These are phyloP conservation scores for Arachis hypogaea DNA, from an alignment of 306 rosid species.

Conservation along the genomic window DNA sequence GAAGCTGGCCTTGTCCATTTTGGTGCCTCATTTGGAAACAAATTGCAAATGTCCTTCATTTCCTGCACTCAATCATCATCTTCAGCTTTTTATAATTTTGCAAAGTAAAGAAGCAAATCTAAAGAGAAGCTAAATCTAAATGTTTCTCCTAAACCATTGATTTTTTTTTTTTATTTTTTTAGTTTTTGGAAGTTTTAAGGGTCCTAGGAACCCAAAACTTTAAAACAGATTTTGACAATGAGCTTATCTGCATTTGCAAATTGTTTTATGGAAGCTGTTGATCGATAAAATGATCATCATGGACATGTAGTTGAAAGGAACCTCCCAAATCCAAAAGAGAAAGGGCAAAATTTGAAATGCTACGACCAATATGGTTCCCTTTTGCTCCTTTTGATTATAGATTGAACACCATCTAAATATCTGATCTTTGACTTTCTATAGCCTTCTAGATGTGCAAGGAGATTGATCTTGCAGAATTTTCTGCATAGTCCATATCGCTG, in stretches of 20 bases:
- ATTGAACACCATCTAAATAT: not conserved
- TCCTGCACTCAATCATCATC: constrained; percentile 33
- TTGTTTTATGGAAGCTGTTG: constrained; percentile 5
- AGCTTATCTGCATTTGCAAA: constrained; percentile 28
- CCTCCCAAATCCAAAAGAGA: constrained; percentile 22
- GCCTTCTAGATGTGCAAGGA: constrained; percentile 24
- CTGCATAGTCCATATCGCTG: constrained; percentile 26
- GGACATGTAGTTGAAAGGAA: constrained; percentile 31
- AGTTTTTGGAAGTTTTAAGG: not conserved
- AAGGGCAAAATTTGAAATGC: constrained; percentile 33
- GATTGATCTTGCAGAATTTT: constrained; percentile 36
- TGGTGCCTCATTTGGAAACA: not conserved
- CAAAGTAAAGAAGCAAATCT: not conserved
- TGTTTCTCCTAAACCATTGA: constrained; percentile 16
- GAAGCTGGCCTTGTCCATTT: constrained; percentile 1
- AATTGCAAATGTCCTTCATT: constrained; percentile 12
- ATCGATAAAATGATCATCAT: constrained; percentile 21
- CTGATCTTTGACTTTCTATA: not conserved
- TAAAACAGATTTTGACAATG: constrained; percentile 26
- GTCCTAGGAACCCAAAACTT: constrained; percentile 6
- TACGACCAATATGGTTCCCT: not conserved
- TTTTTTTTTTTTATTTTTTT: not conserved
- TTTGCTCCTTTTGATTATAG: constrained; percentile 6
- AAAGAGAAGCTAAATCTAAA: constrained; percentile 18
- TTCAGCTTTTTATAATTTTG: constrained; percentile 23